Conservation (phyloP, 164 flowering plant species). For the Berberis thunbergii region DNA sequence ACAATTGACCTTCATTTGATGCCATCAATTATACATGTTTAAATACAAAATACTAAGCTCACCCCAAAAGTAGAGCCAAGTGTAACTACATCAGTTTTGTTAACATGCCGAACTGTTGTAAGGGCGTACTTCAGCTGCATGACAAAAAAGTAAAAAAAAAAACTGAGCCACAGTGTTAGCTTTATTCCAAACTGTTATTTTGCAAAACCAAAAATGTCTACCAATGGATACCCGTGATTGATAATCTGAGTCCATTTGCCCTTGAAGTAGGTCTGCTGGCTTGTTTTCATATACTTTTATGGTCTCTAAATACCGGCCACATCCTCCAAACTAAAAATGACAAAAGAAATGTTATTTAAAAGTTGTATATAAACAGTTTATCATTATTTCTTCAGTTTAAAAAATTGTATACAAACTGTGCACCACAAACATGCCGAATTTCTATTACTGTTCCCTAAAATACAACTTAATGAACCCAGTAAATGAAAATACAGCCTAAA, state of each 20-base stretch:
- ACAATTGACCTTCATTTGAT: background rate
- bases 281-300: conserved; percentile 96
- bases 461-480: no score
- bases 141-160: conserved; percentile 3
- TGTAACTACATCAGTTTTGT: conserved; percentile 97
- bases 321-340: conserved; percentile 73
- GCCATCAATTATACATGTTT: background rate
- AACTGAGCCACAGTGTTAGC: background rate
- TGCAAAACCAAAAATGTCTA: no score
- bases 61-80: conserved; percentile 98
- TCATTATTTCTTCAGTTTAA: no score
- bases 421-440: no score
- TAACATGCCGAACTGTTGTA: conserved; percentile 73
- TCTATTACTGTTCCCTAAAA: no score
- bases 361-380: background rate
- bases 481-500: no score
- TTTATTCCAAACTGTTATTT: no score
- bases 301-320: conserved; percentile 97
- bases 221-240: conserved; percentile 61
- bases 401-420: no score
- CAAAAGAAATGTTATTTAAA: background rate
- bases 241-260: conserved; percentile 90
- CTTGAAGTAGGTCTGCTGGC: conserved; percentile 92
- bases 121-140: conserved; percentile 74
- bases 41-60: conserved; percentile 14